phyloP scores from a whole-genome alignment of 169 alveolate species.

The Neospora caninum region DNA sequence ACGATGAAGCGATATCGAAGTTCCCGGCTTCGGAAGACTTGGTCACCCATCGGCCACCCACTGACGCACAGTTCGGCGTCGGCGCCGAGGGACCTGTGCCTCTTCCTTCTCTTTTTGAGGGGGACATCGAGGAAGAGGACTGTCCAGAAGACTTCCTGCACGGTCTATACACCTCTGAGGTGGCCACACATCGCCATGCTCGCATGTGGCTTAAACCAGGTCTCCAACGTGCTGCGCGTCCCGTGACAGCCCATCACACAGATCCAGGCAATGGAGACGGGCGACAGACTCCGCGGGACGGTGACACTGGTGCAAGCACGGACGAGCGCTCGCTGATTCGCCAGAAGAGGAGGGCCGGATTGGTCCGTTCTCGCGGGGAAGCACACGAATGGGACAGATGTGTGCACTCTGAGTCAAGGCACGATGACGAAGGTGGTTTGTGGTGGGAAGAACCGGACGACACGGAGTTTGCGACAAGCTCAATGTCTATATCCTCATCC shows the following conservation, averaged over 20 bases:
- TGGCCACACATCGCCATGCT: background rate
- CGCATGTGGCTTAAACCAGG: slow-evolving; percentile 24
- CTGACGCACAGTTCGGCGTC: background rate
- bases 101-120: background rate
- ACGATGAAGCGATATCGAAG: too few relatives aligned
- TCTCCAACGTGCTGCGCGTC: background rate
- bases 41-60: background rate
- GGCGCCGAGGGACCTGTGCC: background rate
- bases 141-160: background rate
- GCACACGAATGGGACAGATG: too few relatives aligned
- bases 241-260: background rate
- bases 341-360: too few relatives aligned
- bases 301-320: background rate
- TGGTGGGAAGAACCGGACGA: too few relatives aligned
- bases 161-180: background rate
- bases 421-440: too few relatives aligned
- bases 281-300: background rate
- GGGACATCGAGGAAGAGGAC: slow-evolving; percentile 19
- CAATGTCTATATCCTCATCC: background rate
- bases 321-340: too few relatives aligned
- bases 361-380: too few relatives aligned
- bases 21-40: background rate
- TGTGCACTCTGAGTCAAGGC: too few relatives aligned
- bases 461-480: too few relatives aligned
- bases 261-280: background rate